phyloP scores from a whole-genome alignment of 116 monocot species.

The Phalaenopsis hybrid region DNA sequence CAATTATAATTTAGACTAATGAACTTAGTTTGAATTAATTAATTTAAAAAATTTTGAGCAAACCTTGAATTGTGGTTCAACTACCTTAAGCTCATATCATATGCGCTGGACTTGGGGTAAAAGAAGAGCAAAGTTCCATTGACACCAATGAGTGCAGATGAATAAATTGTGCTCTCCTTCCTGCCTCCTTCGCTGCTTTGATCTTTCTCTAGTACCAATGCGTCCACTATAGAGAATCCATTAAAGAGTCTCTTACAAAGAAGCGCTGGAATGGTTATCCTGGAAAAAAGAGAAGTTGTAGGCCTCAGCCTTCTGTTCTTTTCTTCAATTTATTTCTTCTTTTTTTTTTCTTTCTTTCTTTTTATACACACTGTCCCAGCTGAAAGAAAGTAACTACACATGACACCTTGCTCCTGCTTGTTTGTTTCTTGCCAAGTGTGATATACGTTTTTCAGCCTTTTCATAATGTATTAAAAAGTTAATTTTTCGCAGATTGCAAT shows the following conservation, averaged over 20 bases:
- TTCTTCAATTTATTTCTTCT: neutral
- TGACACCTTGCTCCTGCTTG: neutral
- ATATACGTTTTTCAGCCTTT: neutral
- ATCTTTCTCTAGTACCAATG: slow-evolving; percentile 1
- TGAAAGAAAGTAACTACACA: slow-evolving; percentile 1
- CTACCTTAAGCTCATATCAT: too few relatives aligned
- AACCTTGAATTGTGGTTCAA: too few relatives aligned
- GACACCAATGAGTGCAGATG: too few relatives aligned
- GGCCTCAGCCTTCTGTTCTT: slow-evolving; percentile 2
- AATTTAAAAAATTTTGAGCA: too few relatives aligned
- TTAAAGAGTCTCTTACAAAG: neutral
- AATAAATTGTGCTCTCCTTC: neutral
- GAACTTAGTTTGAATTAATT: too few relatives aligned
- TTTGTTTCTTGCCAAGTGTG: neutral
- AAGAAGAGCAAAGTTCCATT: too few relatives aligned
- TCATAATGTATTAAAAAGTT: neutral
- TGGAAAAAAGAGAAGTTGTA: neutral
- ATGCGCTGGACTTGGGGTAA: too few relatives aligned
- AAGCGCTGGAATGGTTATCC: neutral
- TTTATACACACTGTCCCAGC: neutral
- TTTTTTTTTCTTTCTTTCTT: neutral
- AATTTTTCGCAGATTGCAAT: too few relatives aligned
- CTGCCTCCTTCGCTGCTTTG: neutral
- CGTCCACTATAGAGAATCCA: neutral
- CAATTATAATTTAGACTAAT: too few relatives aligned